Percentiles rank a stretch among this genome's conserved stretches.
Evolutionary conservation across 805 yeast genomes (phyloP).

Genomic region (Wickerhamiella qilinensis): DNA sequence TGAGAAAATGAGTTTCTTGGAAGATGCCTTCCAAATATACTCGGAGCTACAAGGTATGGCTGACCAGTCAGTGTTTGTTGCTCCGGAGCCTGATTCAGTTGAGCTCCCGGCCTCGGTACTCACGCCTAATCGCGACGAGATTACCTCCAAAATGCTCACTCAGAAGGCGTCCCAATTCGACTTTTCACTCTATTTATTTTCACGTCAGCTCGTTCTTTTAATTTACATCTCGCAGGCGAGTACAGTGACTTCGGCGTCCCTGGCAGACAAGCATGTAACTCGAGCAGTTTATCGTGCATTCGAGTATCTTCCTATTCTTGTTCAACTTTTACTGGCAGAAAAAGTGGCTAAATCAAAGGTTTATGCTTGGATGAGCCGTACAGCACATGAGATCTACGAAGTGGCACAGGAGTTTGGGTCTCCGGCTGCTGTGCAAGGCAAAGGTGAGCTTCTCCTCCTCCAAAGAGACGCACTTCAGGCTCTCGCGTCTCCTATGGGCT

Average conservation of each 20-base stretch:
- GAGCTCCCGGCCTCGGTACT: conserved; percentile 3
- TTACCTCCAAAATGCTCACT: conserved; percentile 21
- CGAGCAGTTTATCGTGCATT: conserved; percentile 4
- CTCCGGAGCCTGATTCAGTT: conserved; percentile 2
- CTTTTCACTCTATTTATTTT: conserved; percentile 23
- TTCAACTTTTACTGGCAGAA: neutral
- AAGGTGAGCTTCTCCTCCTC: conserved; percentile 27
- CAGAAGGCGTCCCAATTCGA: conserved; percentile 25
- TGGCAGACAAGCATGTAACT: conserved; percentile 18
- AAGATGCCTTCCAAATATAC: conserved; percentile 43
- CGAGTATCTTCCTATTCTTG: conserved; percentile 2
- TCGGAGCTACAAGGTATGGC: conserved; percentile 28
- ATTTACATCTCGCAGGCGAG: conserved; percentile 18
- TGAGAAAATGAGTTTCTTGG: conserved; percentile 38
- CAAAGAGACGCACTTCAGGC: conserved; percentile 25
- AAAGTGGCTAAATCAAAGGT: neutral
- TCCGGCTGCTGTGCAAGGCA: conserved; percentile 18
- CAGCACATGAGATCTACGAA: conserved; percentile 3
- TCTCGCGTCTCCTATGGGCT: conserved; percentile 17
- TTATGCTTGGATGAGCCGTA: conserved; percentile 4
- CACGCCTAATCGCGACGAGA: conserved; percentile 9
- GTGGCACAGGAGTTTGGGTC: conserved; percentile 1
- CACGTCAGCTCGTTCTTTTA: conserved; percentile 22
- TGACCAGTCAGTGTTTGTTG: conserved; percentile 10
- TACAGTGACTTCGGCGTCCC: conserved; percentile 12